These are phyloP conservation scores for Thermomucor indicae-seudaticae DNA, from an alignment of 371 early-diverging fungal species.

Conservation along the genomic window DNA sequence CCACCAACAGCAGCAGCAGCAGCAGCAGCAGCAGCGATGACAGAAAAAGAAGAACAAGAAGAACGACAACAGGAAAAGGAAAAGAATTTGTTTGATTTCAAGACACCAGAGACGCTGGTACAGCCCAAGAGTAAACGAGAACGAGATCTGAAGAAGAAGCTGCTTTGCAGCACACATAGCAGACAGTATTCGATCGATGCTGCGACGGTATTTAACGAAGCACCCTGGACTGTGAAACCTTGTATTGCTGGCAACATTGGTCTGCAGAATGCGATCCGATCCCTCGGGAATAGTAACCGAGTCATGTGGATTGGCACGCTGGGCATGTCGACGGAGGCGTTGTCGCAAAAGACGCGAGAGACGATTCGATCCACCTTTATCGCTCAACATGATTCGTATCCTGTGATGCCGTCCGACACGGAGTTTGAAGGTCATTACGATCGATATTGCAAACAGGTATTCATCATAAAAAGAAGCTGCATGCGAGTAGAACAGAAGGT, in stretches of 20 bases:
- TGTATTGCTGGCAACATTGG: constrained; percentile 84
- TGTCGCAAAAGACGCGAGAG: constrained; percentile 54
- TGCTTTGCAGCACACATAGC: constrained; percentile 1
- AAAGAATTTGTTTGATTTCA: constrained; percentile 31
- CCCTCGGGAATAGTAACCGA: constrained; percentile 47
- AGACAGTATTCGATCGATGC: constrained; percentile 38
- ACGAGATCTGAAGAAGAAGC: constrained; percentile 18
- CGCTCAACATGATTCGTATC: constrained; percentile 60
- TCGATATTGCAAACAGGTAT: constrained; percentile 88
- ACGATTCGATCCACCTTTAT: constrained; percentile 59
- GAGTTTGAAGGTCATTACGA: constrained; percentile 86
- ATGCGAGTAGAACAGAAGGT: background rate
- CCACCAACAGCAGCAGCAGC: background rate
- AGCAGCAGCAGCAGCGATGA: background rate
- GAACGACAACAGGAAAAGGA: constrained; percentile 5
- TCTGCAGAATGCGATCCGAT: constrained; percentile 81
- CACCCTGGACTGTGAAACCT: constrained; percentile 66
- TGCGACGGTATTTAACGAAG: constrained; percentile 45
- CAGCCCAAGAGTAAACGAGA: constrained; percentile 37
- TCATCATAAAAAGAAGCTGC: constrained; percentile 1
- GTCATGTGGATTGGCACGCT: constrained; percentile 77
- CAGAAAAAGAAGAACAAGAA: constrained; percentile 1
- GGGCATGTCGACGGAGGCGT: constrained; percentile 68
- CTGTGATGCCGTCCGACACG: constrained; percentile 82
- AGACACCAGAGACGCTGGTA: constrained; percentile 20